phyloP scores from a whole-genome alignment of 2,329 filamentous ascomycete species.

The Sclerotinia borealis region DNA sequence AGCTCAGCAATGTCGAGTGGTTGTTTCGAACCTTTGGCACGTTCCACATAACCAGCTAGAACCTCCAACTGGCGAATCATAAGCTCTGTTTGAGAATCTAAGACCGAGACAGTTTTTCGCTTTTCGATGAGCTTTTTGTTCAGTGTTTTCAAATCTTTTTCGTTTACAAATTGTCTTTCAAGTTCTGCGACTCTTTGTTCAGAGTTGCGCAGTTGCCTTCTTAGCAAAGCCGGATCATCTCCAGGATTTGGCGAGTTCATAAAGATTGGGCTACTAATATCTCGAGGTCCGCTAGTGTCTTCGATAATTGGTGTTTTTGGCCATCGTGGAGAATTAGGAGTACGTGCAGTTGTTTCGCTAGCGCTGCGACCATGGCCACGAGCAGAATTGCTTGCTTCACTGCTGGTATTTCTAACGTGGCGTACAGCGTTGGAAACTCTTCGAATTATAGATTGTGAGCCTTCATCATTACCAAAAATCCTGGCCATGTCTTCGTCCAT shows the following conservation, averaged over 20 bases:
- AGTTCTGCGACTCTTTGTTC: conserved; percentile 84
- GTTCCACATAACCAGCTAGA: conserved; percentile 80
- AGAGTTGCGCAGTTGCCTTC: conserved; percentile 71
- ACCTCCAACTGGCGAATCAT: conserved; percentile 89
- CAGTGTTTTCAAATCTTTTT: conserved; percentile 49
- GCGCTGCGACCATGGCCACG: conserved; percentile 54
- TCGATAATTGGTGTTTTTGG: conserved; percentile 58
- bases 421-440: conserved; percentile 90
- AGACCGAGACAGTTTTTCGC: conserved; percentile 86
- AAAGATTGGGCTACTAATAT: conserved; percentile 68
- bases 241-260: conserved; percentile 49
- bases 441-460: conserved; percentile 73
- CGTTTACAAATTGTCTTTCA: conserved; percentile 65
- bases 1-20: conserved; percentile 75
- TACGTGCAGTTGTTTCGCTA: conserved; percentile 61
- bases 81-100: conserved; percentile 92
- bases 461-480: conserved; percentile 71
- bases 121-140: conserved; percentile 89
- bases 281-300: conserved; percentile 45
- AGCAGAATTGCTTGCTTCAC: conserved; percentile 48
- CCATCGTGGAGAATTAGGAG: conserved; percentile 61
- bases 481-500: conserved; percentile 95
- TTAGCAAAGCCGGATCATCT: conserved; percentile 62
- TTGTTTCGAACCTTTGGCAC: conserved; percentile 74
- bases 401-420: conserved; percentile 77